A percentile compares a stretch with the other conserved stretches of the same genome.
These are phyloP conservation scores for Saccharomycopsis sp. DNA, from an alignment of 805 yeast species.

Conservation along the genomic window DNA sequence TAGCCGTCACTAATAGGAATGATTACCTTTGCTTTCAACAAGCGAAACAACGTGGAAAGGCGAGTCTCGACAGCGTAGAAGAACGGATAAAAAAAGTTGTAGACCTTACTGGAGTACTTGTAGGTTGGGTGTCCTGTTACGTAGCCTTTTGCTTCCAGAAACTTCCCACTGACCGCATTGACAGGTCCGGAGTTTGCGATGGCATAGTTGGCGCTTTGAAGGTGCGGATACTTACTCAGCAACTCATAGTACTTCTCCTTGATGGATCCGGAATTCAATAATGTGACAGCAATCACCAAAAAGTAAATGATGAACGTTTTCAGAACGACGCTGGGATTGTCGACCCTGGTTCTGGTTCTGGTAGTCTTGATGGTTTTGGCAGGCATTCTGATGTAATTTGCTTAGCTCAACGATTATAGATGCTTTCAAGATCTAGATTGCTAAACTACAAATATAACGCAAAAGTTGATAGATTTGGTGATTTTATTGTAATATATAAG, in stretches of 20 bases:
- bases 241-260: neutral
- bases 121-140: neutral
- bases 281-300: neutral
- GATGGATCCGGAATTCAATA: neutral
- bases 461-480: neutral
- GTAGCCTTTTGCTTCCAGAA: neutral
- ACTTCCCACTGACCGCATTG: neutral
- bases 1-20: neutral
- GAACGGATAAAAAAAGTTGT: neutral
- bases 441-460: neutral
- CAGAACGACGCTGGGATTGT: neutral
- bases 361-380: neutral
- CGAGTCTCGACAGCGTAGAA: neutral
- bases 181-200: neutral
- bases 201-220: neutral
- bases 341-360: neutral
- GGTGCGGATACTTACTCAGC: neutral
- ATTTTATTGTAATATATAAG: neutral
- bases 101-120: neutral
- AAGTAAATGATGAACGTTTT: neutral
- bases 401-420: too few species aligned
- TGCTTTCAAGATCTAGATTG: too few species aligned
- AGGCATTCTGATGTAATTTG: neutral
- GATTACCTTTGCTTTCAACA: neutral
- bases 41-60: neutral